These are phyloP conservation scores for Boletus speciosus DNA, from an alignment of 768 basidiomycete genomes.

Conservation along the genomic window DNA sequence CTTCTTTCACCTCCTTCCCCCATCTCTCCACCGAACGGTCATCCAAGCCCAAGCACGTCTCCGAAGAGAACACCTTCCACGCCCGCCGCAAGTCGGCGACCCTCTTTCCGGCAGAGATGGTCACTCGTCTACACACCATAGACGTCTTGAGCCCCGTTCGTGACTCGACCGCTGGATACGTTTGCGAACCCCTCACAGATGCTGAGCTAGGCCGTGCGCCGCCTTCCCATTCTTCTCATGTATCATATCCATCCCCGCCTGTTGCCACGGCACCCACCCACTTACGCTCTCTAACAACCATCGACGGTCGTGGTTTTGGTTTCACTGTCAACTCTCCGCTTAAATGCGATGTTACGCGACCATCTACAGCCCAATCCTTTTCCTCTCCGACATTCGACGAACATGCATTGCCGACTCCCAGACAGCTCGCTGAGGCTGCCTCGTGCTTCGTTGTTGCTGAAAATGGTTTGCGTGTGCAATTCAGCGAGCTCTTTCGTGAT, in stretches of 20 bases:
- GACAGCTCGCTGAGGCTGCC: constrained; percentile 60
- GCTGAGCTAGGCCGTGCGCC: constrained; percentile 23
- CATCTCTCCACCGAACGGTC: constrained; percentile 22
- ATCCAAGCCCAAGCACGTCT: constrained; percentile 22
- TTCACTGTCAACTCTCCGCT: neutral
- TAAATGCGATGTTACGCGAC: constrained; percentile 11
- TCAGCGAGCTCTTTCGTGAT: constrained; percentile 62
- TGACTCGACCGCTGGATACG: constrained; percentile 21
- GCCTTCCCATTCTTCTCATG: constrained; percentile 16
- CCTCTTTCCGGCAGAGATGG: constrained; percentile 29
- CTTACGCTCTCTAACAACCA: constrained; percentile 21
- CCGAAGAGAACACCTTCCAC: constrained; percentile 34
- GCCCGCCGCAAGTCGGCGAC: constrained; percentile 34
- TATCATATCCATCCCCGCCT: constrained; percentile 7
- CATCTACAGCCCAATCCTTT: constrained; percentile 13
- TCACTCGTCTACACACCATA: constrained; percentile 29
- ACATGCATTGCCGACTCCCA: constrained; percentile 48
- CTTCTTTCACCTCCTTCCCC: constrained; percentile 28
- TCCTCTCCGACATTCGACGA: constrained; percentile 34
- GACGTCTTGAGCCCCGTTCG: constrained; percentile 27
- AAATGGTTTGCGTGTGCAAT: constrained; percentile 60
- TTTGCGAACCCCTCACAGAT: constrained; percentile 30
- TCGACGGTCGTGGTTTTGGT: constrained; percentile 12
- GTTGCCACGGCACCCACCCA: constrained; percentile 14
- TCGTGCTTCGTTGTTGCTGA: constrained; percentile 62